Percentiles rank a stretch among this genome's conserved stretches.
Evolutionary conservation across 192 early-diverging fungal species (phyloP).

Genomic region (Piromyces finnis): DNA sequence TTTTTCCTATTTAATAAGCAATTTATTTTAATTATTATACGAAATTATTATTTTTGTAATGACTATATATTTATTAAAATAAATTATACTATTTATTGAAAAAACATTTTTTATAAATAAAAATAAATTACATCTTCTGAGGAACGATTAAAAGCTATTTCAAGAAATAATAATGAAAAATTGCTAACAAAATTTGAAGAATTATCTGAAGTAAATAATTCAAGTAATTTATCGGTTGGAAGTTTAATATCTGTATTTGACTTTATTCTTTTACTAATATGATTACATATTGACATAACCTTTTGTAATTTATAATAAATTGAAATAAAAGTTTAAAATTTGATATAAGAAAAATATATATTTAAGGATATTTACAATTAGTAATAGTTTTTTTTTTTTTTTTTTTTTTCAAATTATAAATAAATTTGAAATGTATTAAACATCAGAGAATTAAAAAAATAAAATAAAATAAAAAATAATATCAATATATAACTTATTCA

Average conservation of each 20-base stretch:
- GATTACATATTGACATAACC: slow-evolving; percentile 58
- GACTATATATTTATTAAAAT: too few species aligned
- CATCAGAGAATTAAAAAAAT: too few species aligned
- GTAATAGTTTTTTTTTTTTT: too few species aligned
- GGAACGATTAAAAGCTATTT: slow-evolving; percentile 49
- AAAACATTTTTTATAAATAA: too few species aligned
- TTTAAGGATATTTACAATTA: too few species aligned
- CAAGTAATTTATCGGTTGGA: slow-evolving; percentile 41
- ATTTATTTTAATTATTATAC: too few species aligned
- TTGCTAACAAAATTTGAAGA: slow-evolving; percentile 35
- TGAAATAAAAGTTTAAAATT: too few species aligned
- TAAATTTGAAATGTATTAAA: too few species aligned
- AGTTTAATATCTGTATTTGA: slow-evolving; percentile 32
- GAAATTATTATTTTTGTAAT: too few species aligned
- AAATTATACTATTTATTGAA: too few species aligned
- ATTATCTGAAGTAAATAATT: slow-evolving; percentile 26
- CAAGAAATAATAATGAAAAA: slow-evolving; percentile 70
- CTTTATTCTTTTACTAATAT: slow-evolving; percentile 72
- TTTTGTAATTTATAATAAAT: slow-evolving; percentile 2
- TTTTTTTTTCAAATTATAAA: too few species aligned
- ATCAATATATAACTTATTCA: background rate
- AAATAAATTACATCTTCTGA: slow-evolving; percentile 1
- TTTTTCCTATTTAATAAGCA: slow-evolving; percentile 8
- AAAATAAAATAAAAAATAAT: background rate
- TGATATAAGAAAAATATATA: too few species aligned